Percentiles rank a stretch among this genome's conserved stretches.
These are phyloP conservation scores for Gliomastix tumulicola DNA, from an alignment of 2,329 filamentous ascomycete genomes.

Conservation along the genomic window DNA sequence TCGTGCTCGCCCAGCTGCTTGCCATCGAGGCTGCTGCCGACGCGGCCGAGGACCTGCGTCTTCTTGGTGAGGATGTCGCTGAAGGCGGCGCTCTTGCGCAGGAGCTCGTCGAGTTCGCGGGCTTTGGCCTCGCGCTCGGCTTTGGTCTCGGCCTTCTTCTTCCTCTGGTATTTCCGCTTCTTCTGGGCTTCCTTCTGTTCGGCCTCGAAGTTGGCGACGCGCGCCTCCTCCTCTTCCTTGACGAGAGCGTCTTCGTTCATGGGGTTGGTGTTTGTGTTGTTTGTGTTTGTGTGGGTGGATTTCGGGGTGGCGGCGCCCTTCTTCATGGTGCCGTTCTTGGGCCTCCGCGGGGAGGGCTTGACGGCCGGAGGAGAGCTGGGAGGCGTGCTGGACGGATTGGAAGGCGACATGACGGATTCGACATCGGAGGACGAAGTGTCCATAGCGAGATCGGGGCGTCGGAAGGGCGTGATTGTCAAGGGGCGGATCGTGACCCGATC, in stretches of 20 bases:
- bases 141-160: constrained; percentile 43
- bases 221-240: constrained; percentile 27
- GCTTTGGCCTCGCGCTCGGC: constrained; percentile 51
- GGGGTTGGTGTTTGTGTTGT: background rate
- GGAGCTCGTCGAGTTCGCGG: constrained; percentile 49
- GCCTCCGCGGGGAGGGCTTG: constrained; percentile 1
- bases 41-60: constrained; percentile 54
- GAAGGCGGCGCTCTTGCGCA: constrained; percentile 53
- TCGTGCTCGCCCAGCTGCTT: constrained; percentile 56
- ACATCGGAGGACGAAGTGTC: constrained; percentile 2
- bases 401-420: constrained; percentile 6
- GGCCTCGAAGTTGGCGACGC: constrained; percentile 31
- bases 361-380: constrained; percentile 7
- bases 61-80: constrained; percentile 57
- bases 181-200: constrained; percentile 33
- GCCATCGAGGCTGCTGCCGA: constrained; percentile 54
- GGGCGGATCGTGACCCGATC: too few species aligned
- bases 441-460: too few species aligned
- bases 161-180: constrained; percentile 31
- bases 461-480: too few species aligned
- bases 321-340: too few species aligned
- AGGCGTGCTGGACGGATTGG: constrained; percentile 5
- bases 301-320: too few species aligned
- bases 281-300: too few species aligned
- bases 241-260: constrained; percentile 14